Conservation (phyloP, 2,329 filamentous ascomycete genomes). For the Metarhizium guizhouense region DNA sequence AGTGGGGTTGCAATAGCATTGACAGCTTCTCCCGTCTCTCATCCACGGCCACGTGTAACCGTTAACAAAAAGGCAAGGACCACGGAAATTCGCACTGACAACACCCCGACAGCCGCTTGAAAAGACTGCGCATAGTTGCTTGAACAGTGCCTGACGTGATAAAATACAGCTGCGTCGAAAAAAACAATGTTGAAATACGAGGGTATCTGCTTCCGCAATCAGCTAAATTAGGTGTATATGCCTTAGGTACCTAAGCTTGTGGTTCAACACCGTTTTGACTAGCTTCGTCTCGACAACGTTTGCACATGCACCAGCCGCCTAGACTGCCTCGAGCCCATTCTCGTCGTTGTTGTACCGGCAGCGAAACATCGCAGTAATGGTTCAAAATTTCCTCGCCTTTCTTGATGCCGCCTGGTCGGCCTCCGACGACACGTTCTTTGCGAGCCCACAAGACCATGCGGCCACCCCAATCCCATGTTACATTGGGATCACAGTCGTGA, state of each 20-base stretch:
- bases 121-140: not conserved
- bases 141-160: not conserved
- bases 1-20: too few relatives aligned
- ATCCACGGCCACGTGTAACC: not conserved
- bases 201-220: not conserved
- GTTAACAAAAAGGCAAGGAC: not conserved
- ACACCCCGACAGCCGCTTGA: not conserved
- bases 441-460: conserved; percentile 62
- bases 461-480: conserved; percentile 87
- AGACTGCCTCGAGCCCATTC: conserved; percentile 86
- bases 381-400: conserved; percentile 81
- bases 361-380: conserved; percentile 83
- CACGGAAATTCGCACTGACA: not conserved
- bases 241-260: not conserved
- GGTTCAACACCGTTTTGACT: conserved; percentile 11
- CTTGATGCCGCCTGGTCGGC: conserved; percentile 51
- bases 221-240: not conserved
- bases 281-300: conserved; percentile 68
- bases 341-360: conserved; percentile 70
- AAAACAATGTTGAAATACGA: not conserved
- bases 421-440: conserved; percentile 45
- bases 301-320: conserved; percentile 82
- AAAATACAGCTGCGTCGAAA: not conserved
- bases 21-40: not conserved
- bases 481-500: conserved; percentile 91